Evolutionary conservation across 116 monocot genomes (phyloP).

Genomic region (Dioscorea cayenensis): DNA sequence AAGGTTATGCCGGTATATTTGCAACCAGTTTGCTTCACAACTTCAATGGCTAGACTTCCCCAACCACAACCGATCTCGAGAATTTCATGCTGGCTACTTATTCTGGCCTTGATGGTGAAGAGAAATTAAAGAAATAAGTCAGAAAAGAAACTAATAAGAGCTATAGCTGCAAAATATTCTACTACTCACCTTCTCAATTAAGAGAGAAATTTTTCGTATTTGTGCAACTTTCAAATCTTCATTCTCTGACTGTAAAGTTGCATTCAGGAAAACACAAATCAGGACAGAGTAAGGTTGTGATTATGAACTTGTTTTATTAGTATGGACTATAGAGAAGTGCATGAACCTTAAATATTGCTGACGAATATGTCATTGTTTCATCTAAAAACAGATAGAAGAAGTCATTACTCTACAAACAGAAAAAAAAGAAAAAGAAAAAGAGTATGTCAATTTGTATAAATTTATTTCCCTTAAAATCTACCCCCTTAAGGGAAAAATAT

Average conservation of each 20-base stretch:
- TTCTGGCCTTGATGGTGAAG: constrained; percentile 54
- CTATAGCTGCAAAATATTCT: neutral
- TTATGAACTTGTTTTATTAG: neutral
- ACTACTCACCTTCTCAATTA: constrained; percentile 69
- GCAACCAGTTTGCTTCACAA: constrained; percentile 77
- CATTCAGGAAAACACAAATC: neutral
- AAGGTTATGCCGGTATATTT: constrained; percentile 91
- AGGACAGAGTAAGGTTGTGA: neutral
- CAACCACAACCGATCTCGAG: constrained; percentile 98
- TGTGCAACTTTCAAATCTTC: constrained; percentile 85
- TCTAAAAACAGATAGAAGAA: constrained; percentile 92
- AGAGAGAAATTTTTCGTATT: constrained; percentile 62
- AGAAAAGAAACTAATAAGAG: neutral
- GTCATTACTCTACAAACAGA: constrained; percentile 73
- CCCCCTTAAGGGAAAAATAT: too few relatives aligned
- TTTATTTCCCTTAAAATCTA: too few relatives aligned
- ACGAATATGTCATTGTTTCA: constrained; percentile 94
- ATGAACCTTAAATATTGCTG: constrained; percentile 76
- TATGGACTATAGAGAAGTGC: neutral
- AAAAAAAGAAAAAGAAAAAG: neutral
- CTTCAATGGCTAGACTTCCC: constrained; percentile 86
- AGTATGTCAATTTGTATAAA: too few relatives aligned
- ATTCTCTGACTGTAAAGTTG: constrained; percentile 14
- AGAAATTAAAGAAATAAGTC: neutral
- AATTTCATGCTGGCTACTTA: constrained; percentile 63